phyloP scores from a whole-genome alignment of 169 alveolate genomes.

The Amoebophrya sp. region DNA sequence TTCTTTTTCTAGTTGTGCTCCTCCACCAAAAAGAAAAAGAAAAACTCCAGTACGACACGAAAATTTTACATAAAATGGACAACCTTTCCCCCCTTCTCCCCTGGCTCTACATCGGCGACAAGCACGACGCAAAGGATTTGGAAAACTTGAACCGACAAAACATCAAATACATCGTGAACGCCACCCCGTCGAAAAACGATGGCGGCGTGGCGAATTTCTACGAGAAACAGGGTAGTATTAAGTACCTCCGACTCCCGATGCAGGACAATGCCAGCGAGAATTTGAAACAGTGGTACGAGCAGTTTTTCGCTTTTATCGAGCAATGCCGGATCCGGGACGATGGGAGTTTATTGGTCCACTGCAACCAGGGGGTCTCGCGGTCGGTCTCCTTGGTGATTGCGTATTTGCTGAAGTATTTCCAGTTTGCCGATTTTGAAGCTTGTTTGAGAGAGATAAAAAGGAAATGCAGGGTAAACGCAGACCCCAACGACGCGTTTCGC shows the following conservation, averaged over 20 bases:
- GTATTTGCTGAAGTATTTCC: constrained; percentile 61
- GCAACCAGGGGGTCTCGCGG: constrained; percentile 67
- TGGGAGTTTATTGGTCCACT: constrained; percentile 68
- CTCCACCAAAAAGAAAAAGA: no score
- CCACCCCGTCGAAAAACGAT: constrained; percentile 46
- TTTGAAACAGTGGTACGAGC: constrained; percentile 37
- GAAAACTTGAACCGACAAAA: constrained; percentile 35
- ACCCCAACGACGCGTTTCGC: neutral
- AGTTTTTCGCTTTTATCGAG: constrained; percentile 43
- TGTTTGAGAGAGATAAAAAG: neutral
- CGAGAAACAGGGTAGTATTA: neutral
- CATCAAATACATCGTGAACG: constrained; percentile 46
- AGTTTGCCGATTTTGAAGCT: no score
- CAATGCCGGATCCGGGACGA: constrained; percentile 50
- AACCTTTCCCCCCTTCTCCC: constrained; percentile 12
- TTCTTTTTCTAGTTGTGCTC: no score
- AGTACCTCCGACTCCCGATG: constrained; percentile 41
- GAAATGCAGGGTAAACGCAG: neutral
- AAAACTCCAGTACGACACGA: no score
- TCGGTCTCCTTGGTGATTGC: constrained; percentile 65
- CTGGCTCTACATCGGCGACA: constrained; percentile 52
- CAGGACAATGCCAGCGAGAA: constrained; percentile 48
- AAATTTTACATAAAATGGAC: neutral
- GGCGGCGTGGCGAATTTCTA: constrained; percentile 54
- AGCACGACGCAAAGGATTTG: constrained; percentile 42